Percentiles rank a stretch among this genome's conserved stretches.
Conservation (phyloP, 2,329 filamentous ascomycete genomes). For the Alternaria gansuensis region DNA sequence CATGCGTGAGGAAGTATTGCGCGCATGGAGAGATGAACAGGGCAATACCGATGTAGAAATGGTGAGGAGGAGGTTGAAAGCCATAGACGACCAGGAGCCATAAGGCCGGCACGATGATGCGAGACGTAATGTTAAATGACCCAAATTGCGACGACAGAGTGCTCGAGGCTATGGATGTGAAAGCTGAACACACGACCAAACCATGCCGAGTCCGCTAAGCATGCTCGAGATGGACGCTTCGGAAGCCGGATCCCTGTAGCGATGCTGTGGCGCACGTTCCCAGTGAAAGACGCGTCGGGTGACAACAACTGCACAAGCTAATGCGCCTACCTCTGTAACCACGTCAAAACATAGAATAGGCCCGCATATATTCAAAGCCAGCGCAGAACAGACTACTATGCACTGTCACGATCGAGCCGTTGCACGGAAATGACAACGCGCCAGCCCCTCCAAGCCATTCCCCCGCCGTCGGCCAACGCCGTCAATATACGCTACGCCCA, state of each 20-base stretch:
- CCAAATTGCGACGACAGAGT: not conserved
- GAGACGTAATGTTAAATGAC: constrained; percentile 7
- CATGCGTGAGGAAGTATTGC: constrained; percentile 72
- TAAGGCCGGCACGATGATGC: constrained; percentile 21
- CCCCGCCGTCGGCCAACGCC: constrained; percentile 43
- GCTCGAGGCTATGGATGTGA: not conserved
- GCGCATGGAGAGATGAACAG: constrained; percentile 48
- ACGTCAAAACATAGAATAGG: constrained; percentile 11
- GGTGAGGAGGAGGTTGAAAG: constrained; percentile 47
- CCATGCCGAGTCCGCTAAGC: not conserved
- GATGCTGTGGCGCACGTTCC: constrained; percentile 33
- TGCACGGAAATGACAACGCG: constrained; percentile 46
- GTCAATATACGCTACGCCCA: constrained; percentile 38
- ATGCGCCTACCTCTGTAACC: constrained; percentile 13
- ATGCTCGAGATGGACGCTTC: constrained; percentile 2
- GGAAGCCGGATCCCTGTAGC: constrained; percentile 21
- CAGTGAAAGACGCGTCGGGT: constrained; percentile 35
- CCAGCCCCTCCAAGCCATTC: constrained; percentile 45
- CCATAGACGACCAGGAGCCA: constrained; percentile 48
- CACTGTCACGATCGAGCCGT: constrained; percentile 11
- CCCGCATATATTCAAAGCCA: constrained; percentile 1
- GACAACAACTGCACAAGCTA: constrained; percentile 31
- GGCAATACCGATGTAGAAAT: constrained; percentile 44
- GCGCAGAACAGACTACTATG: constrained; percentile 28
- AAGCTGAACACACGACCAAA: not conserved